These are phyloP conservation scores for Pachysandra terminalis DNA, from an alignment of 164 flowering plant species.

Conservation along the genomic window DNA sequence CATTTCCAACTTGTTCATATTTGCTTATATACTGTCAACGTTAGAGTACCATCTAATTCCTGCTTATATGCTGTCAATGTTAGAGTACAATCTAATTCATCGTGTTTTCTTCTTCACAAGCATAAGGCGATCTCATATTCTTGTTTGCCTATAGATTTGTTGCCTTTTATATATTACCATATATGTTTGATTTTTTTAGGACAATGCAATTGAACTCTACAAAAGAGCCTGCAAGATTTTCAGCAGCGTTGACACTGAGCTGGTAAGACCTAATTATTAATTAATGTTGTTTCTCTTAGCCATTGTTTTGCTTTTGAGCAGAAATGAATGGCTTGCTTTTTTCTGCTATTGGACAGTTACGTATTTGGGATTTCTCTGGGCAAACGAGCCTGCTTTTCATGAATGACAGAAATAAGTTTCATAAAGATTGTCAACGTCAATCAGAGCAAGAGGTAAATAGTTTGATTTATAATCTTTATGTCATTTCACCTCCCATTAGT, in stretches of 20 bases:
- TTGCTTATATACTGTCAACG: no score
- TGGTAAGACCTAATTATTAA: conserved; percentile 30
- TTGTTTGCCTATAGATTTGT: background rate
- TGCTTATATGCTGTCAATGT: background rate
- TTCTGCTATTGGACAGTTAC: conserved; percentile 35
- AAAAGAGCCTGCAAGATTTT: conserved; percentile 93
- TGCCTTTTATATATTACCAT: background rate
- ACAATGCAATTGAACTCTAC: conserved; percentile 72
- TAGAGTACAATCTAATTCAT: background rate
- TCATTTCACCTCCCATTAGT: background rate
- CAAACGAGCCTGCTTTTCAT: conserved; percentile 38
- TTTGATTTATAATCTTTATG: background rate
- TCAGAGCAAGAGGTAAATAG: conserved; percentile 43
- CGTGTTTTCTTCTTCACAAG: background rate
- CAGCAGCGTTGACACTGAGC: conserved; percentile 61
- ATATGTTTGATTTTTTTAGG: conserved; percentile 37
- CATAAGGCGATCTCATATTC: background rate
- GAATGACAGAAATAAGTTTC: conserved; percentile 26
- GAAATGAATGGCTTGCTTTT: conserved; percentile 6
- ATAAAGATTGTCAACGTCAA: conserved; percentile 28
- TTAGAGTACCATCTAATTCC: no score
- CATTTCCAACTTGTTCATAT: no score
- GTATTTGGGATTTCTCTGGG: conserved; percentile 74
- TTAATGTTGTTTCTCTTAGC: conserved; percentile 2
- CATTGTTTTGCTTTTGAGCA: background rate